Conservation (phyloP, 257 asterid species). For the Handroanthus guayacan region DNA sequence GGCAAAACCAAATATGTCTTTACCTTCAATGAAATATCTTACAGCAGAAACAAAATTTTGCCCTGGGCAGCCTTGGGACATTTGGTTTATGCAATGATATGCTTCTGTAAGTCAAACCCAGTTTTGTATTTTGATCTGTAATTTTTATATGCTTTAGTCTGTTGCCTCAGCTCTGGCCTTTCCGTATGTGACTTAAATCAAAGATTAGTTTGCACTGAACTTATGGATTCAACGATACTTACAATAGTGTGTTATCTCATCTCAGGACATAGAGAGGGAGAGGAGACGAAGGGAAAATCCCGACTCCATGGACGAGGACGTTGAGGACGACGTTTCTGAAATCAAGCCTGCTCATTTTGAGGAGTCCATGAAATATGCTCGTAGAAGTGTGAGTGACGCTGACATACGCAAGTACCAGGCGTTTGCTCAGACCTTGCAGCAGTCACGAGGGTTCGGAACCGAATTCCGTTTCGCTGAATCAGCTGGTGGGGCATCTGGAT, state of each 20-base stretch:
- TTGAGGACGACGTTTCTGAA: slow-evolving; percentile 60
- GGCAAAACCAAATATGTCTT: no score
- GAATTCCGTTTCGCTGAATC: slow-evolving; percentile 61
- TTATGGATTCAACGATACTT: background rate
- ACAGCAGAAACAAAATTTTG: no score
- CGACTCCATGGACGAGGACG: slow-evolving; percentile 67
- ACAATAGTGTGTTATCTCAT: slow-evolving; percentile 8
- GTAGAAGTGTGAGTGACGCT: slow-evolving; percentile 70
- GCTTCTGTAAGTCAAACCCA: background rate
- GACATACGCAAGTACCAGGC: slow-evolving; percentile 71
- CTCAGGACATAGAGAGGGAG: slow-evolving; percentile 66
- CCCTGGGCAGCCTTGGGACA: no score
- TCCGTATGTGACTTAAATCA: background rate
- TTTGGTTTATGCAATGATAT: no score
- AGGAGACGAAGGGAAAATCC: slow-evolving; percentile 55
- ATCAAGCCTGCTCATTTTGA: slow-evolving; percentile 68
- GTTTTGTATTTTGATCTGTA: background rate
- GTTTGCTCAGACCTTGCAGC: slow-evolving; percentile 74
- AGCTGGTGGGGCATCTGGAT: slow-evolving; percentile 40
- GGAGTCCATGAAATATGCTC: slow-evolving; percentile 72
- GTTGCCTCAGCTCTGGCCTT: background rate
- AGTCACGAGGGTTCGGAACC: slow-evolving; percentile 64
- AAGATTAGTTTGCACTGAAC: background rate
- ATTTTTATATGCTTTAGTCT: background rate
- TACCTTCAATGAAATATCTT: no score